A percentile compares a stretch with the other conserved stretches of the same genome.
Evolutionary conservation across 2,329 filamentous ascomycete genomes (phyloP).

Genomic region (Paraconiothyrium brasiliense): DNA sequence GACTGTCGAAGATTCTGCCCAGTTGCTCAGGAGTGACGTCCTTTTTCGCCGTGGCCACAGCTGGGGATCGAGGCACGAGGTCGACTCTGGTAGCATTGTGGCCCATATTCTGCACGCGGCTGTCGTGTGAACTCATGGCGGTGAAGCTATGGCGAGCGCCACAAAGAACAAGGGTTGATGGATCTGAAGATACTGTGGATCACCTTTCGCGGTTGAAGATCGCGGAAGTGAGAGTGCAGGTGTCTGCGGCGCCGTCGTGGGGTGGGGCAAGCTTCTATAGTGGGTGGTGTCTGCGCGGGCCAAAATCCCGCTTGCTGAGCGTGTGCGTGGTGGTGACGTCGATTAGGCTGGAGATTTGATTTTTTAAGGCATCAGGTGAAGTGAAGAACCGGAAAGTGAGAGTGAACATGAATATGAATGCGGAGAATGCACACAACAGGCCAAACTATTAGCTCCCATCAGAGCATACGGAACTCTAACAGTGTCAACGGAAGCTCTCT

Average conservation of each 20-base stretch:
- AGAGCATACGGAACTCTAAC: too few species aligned
- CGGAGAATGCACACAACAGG: too few species aligned
- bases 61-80: background rate
- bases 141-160: background rate
- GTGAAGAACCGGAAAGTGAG: too few species aligned
- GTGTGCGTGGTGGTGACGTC: background rate
- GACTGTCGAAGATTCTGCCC: background rate
- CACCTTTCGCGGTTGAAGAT: background rate
- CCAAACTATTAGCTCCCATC: too few species aligned
- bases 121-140: background rate
- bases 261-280: background rate
- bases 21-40: background rate
- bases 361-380: too few species aligned
- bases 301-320: background rate
- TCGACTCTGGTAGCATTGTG: background rate
- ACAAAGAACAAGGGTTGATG: background rate
- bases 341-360: background rate
- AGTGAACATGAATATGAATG: too few species aligned
- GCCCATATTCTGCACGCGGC: background rate
- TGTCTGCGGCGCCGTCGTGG: background rate
- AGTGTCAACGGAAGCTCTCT: too few species aligned
- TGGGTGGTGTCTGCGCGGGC: background rate
- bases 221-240: background rate
- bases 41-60: background rate
- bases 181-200: background rate